Base-by-base conservation (phyloP, 2,329 filamentous ascomycete genomes). In the Plenodomus tracheiphilus region DNA sequence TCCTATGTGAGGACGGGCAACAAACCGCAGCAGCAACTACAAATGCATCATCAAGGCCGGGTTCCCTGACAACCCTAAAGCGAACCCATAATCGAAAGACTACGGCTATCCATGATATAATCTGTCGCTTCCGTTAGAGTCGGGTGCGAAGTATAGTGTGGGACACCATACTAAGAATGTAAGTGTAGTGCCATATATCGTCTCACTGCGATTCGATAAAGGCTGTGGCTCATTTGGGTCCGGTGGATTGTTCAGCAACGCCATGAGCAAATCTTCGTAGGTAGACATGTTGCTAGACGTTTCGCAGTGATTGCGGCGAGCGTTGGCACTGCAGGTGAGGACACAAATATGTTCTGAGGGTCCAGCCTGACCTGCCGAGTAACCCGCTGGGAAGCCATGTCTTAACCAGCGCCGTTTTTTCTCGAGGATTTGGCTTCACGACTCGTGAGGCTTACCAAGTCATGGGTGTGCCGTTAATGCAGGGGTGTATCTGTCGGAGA, bases 21-120 rank as follows among this genome's bases (percentile, higher is more conserved):
- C 66, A 22, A 62, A 70, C 68, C 32, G 53, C 56, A 19, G 68
- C 58, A 19, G 71, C 13, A 2, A 66, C 18, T 1, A 73, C 64
- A 13, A 70, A 64, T 2, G 60, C 44, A 47, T 73, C 70, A 45
- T 73, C 70, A 62, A 65, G 71, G n/a, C 70, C 67, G 3, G 66
- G 55, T 42, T 71, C 62, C n/a, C 56, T 61, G 17, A 71, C 51
- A 4, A 70, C 37, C 13, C 43, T 54, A 18, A 68, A 40, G 3
- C 68, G 61, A 11, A 66, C 63, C 52, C 56, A 70, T 1, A 70
- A 43, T 38, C 68, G 65, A 25, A 68, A 51, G 5, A 49, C 6
- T 6, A 71, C 62, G 4, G 66, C 66, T 2, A 61, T 22, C 61
- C 64, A 69, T 17, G 62, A 58, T 11, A 69, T 6, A 15, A 62